Evolutionary conservation across 169 alveolate species (phyloP).

Genomic region (Eimeria praecox): DNA sequence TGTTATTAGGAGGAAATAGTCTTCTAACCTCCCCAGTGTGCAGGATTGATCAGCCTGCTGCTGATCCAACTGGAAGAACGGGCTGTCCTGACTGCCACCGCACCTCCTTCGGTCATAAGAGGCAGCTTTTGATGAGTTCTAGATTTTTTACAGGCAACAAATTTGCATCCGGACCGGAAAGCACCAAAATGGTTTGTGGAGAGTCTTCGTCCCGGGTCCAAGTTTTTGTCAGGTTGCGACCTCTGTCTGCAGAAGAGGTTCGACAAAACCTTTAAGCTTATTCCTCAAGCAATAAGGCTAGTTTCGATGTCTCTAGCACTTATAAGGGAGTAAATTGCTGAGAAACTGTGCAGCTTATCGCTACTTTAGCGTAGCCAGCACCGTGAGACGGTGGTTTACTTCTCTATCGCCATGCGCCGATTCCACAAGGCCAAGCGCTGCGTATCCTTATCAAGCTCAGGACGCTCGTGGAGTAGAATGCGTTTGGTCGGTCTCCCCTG

Average conservation of each 20-base stretch:
- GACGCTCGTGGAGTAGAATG: conserved; percentile 62
- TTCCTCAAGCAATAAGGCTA: neutral
- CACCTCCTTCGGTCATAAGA: neutral
- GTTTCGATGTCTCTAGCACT: neutral
- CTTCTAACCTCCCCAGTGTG: neutral
- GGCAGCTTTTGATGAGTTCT: neutral
- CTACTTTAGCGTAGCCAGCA: neutral
- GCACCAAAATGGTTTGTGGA: conserved; percentile 18
- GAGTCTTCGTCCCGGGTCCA: conserved; percentile 69
- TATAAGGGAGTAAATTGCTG: neutral
- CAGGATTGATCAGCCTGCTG: neutral
- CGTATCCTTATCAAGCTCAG: conserved; percentile 44
- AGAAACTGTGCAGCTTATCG: neutral
- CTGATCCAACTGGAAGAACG: neutral
- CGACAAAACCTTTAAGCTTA: neutral
- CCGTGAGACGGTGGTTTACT: neutral
- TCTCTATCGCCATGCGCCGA: neutral
- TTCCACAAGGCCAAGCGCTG: neutral
- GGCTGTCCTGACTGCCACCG: conserved; percentile 22
- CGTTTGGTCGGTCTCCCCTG: conserved; percentile 67
- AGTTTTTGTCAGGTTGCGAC: conserved; percentile 66
- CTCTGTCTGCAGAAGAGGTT: conserved; percentile 62
- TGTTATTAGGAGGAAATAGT: neutral
- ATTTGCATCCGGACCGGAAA: neutral
- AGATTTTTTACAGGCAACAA: neutral